These are phyloP conservation scores for Entonaema liquescens DNA, from an alignment of 495 filamentous ascomycete genomes.

Conservation along the genomic window DNA sequence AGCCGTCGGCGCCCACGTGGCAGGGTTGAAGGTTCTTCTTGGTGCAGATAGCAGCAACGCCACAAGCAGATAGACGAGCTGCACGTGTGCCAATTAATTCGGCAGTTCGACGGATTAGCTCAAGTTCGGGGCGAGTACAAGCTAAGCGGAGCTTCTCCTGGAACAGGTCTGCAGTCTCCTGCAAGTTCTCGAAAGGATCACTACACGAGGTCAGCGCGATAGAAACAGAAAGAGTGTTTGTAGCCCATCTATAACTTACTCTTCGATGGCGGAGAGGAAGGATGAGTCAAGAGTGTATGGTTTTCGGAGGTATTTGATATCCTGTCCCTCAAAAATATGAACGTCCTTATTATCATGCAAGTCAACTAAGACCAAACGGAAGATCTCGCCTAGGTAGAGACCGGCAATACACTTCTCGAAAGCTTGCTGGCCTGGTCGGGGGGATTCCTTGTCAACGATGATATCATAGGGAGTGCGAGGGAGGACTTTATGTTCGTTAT, in stretches of 20 bases:
- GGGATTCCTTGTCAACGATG: constrained; percentile 90
- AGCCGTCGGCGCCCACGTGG: constrained; percentile 95
- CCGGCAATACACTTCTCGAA: constrained; percentile 99
- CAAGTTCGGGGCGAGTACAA: constrained; percentile 76
- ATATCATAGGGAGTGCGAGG: constrained; percentile 87
- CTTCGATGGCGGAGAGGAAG: constrained; percentile 94
- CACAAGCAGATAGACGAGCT: constrained; percentile 90
- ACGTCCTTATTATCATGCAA: constrained; percentile 78
- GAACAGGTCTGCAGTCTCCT: constrained; percentile 84
- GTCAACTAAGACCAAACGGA: constrained; percentile 88
- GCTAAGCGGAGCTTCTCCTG: constrained; percentile 73
- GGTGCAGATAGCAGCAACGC: constrained; percentile 92
- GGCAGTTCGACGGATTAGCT: constrained; percentile 84
- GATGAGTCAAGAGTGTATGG: constrained; percentile 89
- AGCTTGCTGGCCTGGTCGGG: constrained; percentile 91
- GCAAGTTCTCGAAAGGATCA: constrained; percentile 93
- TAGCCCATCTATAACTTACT: constrained; percentile 57
- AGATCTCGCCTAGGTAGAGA: constrained; percentile 93
- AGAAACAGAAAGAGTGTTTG: background rate
- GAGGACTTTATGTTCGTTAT: constrained; percentile 93
- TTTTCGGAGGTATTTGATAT: constrained; percentile 78
- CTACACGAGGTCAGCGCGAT: constrained; percentile 48
- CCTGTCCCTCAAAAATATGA: constrained; percentile 83
- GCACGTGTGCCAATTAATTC: constrained; percentile 95
- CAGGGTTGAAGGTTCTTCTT: constrained; percentile 89